A percentile compares a stretch with the other conserved stretches of the same genome.
These are phyloP conservation scores for Penicillium sp. DNA, from an alignment of 2,329 filamentous ascomycete species.

Conservation along the genomic window DNA sequence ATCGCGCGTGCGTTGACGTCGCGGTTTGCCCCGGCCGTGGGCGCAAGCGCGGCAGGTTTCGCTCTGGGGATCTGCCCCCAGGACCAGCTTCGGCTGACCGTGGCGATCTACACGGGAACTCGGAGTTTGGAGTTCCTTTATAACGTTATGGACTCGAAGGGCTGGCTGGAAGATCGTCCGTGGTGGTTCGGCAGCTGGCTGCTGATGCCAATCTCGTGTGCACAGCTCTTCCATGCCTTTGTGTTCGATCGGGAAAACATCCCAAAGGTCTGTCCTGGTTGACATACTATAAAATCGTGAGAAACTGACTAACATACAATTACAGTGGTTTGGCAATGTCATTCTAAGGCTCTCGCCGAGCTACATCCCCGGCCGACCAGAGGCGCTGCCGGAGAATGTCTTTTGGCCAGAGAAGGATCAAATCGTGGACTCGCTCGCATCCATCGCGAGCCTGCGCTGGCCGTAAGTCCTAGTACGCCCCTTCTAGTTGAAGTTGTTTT, in stretches of 20 bases:
- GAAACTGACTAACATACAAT: neutral
- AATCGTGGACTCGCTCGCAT: slow-evolving; percentile 77
- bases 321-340: slow-evolving; percentile 61
- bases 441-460: slow-evolving; percentile 81
- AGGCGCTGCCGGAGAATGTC: slow-evolving; percentile 64
- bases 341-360: slow-evolving; percentile 70
- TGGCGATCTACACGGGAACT: slow-evolving; percentile 80
- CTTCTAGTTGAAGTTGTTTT: neutral
- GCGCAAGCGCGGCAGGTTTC: slow-evolving; percentile 82
- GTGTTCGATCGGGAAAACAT: slow-evolving; percentile 77
- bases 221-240: slow-evolving; percentile 74
- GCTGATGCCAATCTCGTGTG: slow-evolving; percentile 73
- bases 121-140: slow-evolving; percentile 83
- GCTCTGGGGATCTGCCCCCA: slow-evolving; percentile 75
- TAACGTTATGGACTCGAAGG: slow-evolving; percentile 76
- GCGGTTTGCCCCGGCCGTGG: slow-evolving; percentile 81
- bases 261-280: slow-evolving; percentile 54
- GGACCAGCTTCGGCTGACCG: slow-evolving; percentile 71
- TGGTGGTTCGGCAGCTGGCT: slow-evolving; percentile 87
- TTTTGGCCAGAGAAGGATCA: slow-evolving; percentile 75
- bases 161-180: slow-evolving; percentile 67
- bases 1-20: slow-evolving; percentile 76
- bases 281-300: slow-evolving; percentile 22
- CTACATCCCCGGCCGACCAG: slow-evolving; percentile 75
- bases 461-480: slow-evolving; percentile 59